A percentile compares a stretch with the other conserved stretches of the same genome.
Evolutionary conservation across 257 asterid genomes (phyloP).

Genomic region (Lycium ferocissimum): DNA sequence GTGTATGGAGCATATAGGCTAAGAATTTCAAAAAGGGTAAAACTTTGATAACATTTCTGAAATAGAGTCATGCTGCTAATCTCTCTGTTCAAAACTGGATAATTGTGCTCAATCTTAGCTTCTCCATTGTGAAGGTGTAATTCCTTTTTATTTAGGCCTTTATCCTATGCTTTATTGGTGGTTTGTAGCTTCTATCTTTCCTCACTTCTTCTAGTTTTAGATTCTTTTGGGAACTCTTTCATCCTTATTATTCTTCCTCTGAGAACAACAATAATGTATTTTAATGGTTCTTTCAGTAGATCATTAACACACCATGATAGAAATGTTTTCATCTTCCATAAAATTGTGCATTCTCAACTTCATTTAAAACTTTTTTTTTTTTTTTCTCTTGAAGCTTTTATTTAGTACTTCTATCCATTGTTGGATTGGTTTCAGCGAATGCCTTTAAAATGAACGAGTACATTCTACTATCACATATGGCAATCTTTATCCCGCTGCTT

Average conservation of each 20-base stretch:
- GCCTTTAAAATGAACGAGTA: neutral
- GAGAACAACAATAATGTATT: neutral
- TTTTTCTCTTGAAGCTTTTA: neutral
- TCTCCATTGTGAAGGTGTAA: slow-evolving; percentile 15
- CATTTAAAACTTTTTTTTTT: neutral
- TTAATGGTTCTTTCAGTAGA: neutral
- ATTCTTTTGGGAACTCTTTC: neutral
- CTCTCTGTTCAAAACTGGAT: neutral
- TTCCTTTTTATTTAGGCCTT: neutral
- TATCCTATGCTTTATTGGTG: neutral
- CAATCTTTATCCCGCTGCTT: neutral
- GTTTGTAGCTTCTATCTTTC: neutral
- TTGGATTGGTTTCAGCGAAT: neutral
- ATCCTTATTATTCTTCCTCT: neutral
- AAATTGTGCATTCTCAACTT: neutral
- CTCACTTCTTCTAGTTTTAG: neutral
- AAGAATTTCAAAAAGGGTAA: neutral
- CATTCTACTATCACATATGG: neutral
- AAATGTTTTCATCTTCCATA: neutral
- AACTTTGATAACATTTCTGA: neutral
- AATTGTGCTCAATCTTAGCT: neutral
- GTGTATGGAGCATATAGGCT: neutral
- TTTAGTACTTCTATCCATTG: neutral
- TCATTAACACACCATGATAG: neutral
- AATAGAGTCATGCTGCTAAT: neutral